Evolutionary conservation across 1,284 basidiomycete species (phyloP).

Genomic region (Exobasidium cylindrosporum): DNA sequence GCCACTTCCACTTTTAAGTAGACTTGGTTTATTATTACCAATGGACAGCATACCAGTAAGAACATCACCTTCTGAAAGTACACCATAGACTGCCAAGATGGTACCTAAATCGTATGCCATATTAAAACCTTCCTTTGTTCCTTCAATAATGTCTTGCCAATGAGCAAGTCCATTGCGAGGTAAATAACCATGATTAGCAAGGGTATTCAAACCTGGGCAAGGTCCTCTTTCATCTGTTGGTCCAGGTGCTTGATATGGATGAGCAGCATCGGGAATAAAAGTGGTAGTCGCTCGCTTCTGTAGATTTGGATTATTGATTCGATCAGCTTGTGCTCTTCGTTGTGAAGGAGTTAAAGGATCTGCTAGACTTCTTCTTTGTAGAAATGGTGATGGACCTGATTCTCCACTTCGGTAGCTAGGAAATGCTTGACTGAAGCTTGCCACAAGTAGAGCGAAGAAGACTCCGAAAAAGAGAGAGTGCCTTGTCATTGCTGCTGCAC

Average conservation of each 20-base stretch:
- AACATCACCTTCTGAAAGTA: conserved; percentile 47
- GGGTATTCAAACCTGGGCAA: conserved; percentile 37
- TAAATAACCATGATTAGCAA: conserved; percentile 47
- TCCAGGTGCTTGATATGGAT: conserved; percentile 5
- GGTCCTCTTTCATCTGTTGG: conserved; percentile 3
- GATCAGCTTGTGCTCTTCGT: background rate
- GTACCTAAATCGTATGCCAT: conserved; percentile 44
- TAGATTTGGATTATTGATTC: background rate
- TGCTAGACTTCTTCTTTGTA: background rate
- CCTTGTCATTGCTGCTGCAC: too few species aligned
- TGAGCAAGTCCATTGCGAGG: conserved; percentile 48
- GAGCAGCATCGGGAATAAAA: background rate
- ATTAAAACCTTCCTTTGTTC: conserved; percentile 30
- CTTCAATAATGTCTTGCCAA: conserved; percentile 32
- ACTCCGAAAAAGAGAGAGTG: too few species aligned
- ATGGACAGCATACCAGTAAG: conserved; percentile 30
- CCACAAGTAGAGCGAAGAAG: background rate
- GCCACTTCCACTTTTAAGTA: background rate
- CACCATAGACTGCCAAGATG: conserved; percentile 34
- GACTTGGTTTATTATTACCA: conserved; percentile 5
- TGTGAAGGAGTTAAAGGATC: background rate
- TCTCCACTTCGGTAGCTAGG: background rate
- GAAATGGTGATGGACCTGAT: background rate
- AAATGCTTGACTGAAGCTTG: background rate
- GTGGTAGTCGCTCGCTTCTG: background rate